These are phyloP conservation scores for Diaporthe destruens DNA, from an alignment of 2,329 filamentous ascomycete species.

Conservation along the genomic window DNA sequence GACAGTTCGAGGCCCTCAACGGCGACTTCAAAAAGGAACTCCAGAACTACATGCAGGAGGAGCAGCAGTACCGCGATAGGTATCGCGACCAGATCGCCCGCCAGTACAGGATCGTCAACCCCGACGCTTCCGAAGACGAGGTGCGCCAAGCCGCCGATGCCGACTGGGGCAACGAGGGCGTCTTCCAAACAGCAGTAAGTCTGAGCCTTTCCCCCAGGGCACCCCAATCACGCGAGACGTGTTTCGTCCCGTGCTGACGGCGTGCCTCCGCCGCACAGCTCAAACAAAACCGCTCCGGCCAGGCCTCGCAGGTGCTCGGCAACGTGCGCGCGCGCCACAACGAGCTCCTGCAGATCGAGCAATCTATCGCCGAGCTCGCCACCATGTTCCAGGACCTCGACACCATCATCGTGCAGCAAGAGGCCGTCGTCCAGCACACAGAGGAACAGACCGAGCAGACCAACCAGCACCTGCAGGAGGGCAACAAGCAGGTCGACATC, in stretches of 20 bases:
- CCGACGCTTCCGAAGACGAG: slow-evolving; percentile 80
- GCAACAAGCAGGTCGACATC: slow-evolving; percentile 76
- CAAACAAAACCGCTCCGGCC: slow-evolving; percentile 79
- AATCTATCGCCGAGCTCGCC: slow-evolving; percentile 77
- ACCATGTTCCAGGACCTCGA: slow-evolving; percentile 81
- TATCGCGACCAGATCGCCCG: slow-evolving; percentile 84
- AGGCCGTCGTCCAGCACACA: slow-evolving; percentile 70
- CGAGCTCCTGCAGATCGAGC: slow-evolving; percentile 84
- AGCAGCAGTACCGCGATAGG: slow-evolving; percentile 76
- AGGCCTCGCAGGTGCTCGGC: slow-evolving; percentile 79
- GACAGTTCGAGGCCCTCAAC: slow-evolving; percentile 78
- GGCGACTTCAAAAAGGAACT: slow-evolving; percentile 79
- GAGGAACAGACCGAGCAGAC: slow-evolving; percentile 77
- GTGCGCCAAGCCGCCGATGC: slow-evolving; percentile 76
- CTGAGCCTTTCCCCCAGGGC: neutral
- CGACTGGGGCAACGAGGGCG: slow-evolving; percentile 82
- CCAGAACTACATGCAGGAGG: slow-evolving; percentile 77
- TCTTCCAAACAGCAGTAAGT: slow-evolving; percentile 85
- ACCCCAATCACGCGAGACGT: no score
- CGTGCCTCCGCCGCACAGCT: slow-evolving; percentile 67
- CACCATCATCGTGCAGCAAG: slow-evolving; percentile 79
- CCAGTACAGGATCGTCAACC: slow-evolving; percentile 86
- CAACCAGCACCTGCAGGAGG: slow-evolving; percentile 74
- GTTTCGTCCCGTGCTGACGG: neutral
- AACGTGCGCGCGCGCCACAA: slow-evolving; percentile 86